Base-by-base conservation (phyloP, 306 rosid species). In the Vachellia collinsii region DNA sequence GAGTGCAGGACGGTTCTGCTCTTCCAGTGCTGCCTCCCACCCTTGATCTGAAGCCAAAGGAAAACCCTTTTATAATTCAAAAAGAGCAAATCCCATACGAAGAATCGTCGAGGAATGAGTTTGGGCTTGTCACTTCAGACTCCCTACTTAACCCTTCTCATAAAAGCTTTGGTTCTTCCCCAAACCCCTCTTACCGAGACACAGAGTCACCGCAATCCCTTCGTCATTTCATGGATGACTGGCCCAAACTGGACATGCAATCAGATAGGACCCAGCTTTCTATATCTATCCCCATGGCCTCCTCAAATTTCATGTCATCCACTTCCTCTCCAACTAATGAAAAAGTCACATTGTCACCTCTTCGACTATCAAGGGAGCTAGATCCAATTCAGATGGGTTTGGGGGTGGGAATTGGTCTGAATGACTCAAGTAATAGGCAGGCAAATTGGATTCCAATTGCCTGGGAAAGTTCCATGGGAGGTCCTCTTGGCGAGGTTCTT, bases 401-500 rank as follows among this genome's bases (percentile, higher is more conserved):
- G 68, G 95, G 88, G 62, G 90, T 81, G 12, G 86, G 91, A 70
- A 76, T 56, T 38, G 63, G 23, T 43, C 3, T 81, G 34, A 42
- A 77, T 19, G 92, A 85, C 19, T 76, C 87, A 19, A 71, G 63
- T 74, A 67, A 14, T 3, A 89, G 83, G 53, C 88, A 85, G 70
- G 76, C 93, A 13, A 87, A 85, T 80, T 93, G 98, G 97, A 91
- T 95, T 34, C 99, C 98, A 25, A 88, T 90, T 48, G 71, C 93
- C 36, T 93, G 99, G 98, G 96, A 88, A 74, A 83, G 78, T 70
- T 93, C 98, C 0, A 73, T 89, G 91, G 98, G 97, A 0, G 98
- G 99, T 48, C 99, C 99, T 29, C 92, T 95, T 0, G 99, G 99
- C 7, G 99, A 95, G 79, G 99, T 92, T 61, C 83, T 96, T 39